Evolutionary conservation across 208 protist genomes (phyloP), one percentile per base, ranked within the genome.

Genomic region (Acanthamoeba castellanii): DNA sequence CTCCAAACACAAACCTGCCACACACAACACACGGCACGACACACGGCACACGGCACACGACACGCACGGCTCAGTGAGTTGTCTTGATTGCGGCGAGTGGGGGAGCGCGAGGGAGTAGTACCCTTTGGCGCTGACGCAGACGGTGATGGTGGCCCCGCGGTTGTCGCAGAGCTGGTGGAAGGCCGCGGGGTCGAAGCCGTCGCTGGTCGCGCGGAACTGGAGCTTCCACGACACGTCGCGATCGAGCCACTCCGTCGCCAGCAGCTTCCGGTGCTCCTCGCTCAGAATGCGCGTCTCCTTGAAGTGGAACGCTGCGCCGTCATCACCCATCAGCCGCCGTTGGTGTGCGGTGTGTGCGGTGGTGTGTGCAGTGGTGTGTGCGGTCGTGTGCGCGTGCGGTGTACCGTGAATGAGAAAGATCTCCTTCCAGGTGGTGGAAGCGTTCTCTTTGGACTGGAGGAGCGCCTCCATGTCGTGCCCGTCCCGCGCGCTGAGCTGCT

Each of bases 101-200:
- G 50, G 50, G 8, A 55, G 50, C 8, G 8, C 50, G 50, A 27
- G 7, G 16, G 59, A 27, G 7, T 9, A 13, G 30, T 78, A 78
- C 70, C 70, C 70, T 78, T 78, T 78, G 34, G 70, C 42, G 70
- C 70, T 78, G 32, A 47, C 13, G 70, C 70, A 78, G 13, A 78
- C 70, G n/a, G 70, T 78, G 70, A 78, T 42, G 32, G 70, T 78
- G 70, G 70, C 70, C n/a, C 70, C 70, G n/a, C 70, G 70, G 25
- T 78, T 78, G 70, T 78, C 70, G 34, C 70, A 78, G 9, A 78
- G 70, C 70, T 78, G 70, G 34, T 78, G 70, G 30, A 78, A 78
- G n/a, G 70, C 70, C 11, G 70, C 70, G 6, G 70, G 70, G 13
- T 78, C 70, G 70, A 78, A 78, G 70, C 70, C 70, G 25, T 78